Conservation (phyloP, 2,329 filamentous ascomycete genomes). For the Purpureocillium takamizusanense region DNA sequence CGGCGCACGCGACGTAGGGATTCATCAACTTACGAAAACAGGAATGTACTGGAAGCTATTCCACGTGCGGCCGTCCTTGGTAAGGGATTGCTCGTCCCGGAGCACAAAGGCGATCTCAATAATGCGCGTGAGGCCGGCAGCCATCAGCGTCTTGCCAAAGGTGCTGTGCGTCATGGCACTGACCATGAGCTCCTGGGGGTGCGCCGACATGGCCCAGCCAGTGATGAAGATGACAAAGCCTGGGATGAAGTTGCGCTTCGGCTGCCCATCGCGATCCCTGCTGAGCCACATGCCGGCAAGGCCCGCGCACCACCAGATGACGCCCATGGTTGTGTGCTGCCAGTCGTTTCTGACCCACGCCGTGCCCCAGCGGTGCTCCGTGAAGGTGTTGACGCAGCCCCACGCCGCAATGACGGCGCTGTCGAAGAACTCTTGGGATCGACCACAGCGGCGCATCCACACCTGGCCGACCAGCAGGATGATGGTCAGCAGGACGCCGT, state of each 20-base stretch:
- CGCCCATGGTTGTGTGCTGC: constrained; percentile 98
- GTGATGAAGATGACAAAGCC: constrained; percentile 86
- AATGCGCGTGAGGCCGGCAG: constrained; percentile 71
- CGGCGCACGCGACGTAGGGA: background rate
- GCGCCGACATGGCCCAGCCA: constrained; percentile 90
- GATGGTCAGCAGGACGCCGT: constrained; percentile 80
- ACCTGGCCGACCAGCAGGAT: constrained; percentile 79
- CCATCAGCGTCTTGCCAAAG: constrained; percentile 96
- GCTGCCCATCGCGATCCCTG: constrained; percentile 69
- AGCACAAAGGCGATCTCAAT: constrained; percentile 89
- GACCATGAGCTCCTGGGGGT: constrained; percentile 74
- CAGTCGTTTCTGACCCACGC: constrained; percentile 89
- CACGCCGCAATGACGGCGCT: constrained; percentile 83
- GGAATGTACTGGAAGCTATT: constrained; percentile 52
- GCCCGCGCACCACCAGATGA: constrained; percentile 96
- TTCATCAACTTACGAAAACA: constrained; percentile 40
- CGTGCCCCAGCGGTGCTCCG: constrained; percentile 87
- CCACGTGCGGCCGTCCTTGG: constrained; percentile 58
- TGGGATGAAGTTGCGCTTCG: constrained; percentile 88
- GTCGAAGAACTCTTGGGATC: constrained; percentile 96
- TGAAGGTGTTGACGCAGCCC: constrained; percentile 98
- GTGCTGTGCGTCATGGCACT: constrained; percentile 81
- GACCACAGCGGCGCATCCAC: constrained; percentile 73
- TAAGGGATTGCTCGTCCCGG: constrained; percentile 56
- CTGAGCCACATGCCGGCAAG: constrained; percentile 89